Base-by-base conservation (phyloP, 106 monocot species). In the Dendrobium catenatum region DNA sequence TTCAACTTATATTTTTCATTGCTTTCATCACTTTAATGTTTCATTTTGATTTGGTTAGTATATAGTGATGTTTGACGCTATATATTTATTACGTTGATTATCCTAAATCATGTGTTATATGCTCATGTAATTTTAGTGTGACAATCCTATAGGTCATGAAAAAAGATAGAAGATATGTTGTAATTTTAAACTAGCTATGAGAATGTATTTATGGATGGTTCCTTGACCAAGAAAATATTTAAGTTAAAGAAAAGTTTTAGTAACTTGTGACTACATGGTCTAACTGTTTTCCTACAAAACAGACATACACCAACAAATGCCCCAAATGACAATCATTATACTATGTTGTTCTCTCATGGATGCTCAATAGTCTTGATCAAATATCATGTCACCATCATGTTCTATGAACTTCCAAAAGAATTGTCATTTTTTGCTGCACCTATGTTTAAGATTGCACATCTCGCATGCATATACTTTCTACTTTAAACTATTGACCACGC, bases 31-130 rank as follows among this genome's bases (percentile, higher is more conserved):
- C 46, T 46, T 15, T 11, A 1, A 0, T 56, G 16, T 2, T 15
- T 56, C 55, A 56, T 11, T 56, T 8, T 56, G 55, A 56, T 61
- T 61, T 61, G 61, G 22, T 61, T 61, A 13, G n/a, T n/a, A 61
- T 61, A 61, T 61, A 13, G 20, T 56, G 59, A 20, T 22, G 59
- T 61, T 22, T 61, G 61, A 61, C 4, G 61, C 61, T 24, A 22
- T 61, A n/a, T 61, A 61, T 61, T n/a, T n/a, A 61, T 61, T 61
- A 22, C 22, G 61, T 19, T 6, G 22, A 24, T 24, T 4, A n/a
- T 61, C n/a, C 61, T 61, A 61, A 61, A 61, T 61, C n/a, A 61
- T 61, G 22, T 61, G 61, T 61, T 24, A 61, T 61, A n/a, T 20
- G 10, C 2, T 19, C 7, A 22, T 61, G 22, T 5, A 22, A 61